Evolutionary conservation across 1,284 basidiomycete genomes (phyloP).

Genomic region (Ustilago cynodontis): DNA sequence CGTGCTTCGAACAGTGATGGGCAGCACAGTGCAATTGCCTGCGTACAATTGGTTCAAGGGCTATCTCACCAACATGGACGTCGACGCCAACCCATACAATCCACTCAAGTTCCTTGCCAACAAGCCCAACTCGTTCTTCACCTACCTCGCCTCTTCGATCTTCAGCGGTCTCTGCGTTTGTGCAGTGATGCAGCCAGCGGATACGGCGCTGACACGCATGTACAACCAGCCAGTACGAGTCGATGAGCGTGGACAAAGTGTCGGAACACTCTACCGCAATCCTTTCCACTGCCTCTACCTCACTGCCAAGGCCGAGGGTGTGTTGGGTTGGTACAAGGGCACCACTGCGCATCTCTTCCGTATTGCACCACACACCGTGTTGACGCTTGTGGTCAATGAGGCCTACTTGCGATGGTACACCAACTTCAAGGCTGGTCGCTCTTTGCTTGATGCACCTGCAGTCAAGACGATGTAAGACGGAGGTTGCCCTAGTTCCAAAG

Average conservation of each 20-base stretch:
- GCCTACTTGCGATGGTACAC: constrained; percentile 56
- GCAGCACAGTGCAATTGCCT: constrained; percentile 93
- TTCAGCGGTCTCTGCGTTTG: constrained; percentile 89
- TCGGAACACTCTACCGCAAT: constrained; percentile 72
- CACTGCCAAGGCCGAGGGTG: constrained; percentile 89
- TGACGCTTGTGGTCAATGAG: constrained; percentile 64
- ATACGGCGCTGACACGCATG: constrained; percentile 85
- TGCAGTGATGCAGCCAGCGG: constrained; percentile 72
- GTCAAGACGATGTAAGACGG: constrained; percentile 25
- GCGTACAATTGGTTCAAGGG: constrained; percentile 85
- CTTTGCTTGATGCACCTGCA: constrained; percentile 43
- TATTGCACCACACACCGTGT: constrained; percentile 67
- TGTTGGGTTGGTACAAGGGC: constrained; percentile 75
- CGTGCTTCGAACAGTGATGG: constrained; percentile 92
- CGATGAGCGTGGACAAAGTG: constrained; percentile 53
- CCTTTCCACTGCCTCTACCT: constrained; percentile 97
- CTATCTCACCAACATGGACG: constrained; percentile 60
- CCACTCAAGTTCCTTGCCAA: constrained; percentile 59
- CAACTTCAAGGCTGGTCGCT: constrained; percentile 55
- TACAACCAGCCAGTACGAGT: constrained; percentile 81
- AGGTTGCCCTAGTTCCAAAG: neutral
- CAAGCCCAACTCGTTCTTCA: constrained; percentile 80
- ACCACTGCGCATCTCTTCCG: constrained; percentile 67
- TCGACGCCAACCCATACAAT: constrained; percentile 69
- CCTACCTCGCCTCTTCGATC: constrained; percentile 87